These are phyloP conservation scores for Phytophthora tubulina DNA, from an alignment of 352 stramenopile genomes.

Conservation along the genomic window DNA sequence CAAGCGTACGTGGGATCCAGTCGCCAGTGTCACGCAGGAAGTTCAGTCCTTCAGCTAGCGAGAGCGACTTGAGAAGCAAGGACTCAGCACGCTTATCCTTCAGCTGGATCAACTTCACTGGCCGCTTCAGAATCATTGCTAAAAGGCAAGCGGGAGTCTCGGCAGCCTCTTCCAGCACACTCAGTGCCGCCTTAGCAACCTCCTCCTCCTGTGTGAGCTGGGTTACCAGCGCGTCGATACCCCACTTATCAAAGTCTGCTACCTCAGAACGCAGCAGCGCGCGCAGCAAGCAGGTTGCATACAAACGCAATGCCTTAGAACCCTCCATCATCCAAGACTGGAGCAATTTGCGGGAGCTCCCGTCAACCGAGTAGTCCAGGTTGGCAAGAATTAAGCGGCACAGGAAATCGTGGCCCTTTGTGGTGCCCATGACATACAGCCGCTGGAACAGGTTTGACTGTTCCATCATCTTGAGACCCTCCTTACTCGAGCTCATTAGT, in stretches of 20 bases:
- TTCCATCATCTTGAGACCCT: slow-evolving; percentile 93
- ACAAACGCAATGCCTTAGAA: slow-evolving; percentile 86
- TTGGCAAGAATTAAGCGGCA: slow-evolving; percentile 90
- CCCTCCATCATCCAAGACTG: slow-evolving; percentile 91
- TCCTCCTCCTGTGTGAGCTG: slow-evolving; percentile 89
- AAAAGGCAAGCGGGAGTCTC: slow-evolving; percentile 86
- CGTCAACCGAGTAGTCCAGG: slow-evolving; percentile 90
- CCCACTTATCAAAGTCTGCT: slow-evolving; percentile 90
- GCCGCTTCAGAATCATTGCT: slow-evolving; percentile 87
- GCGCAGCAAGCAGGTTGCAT: slow-evolving; percentile 85
- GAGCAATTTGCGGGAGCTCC: slow-evolving; percentile 86
- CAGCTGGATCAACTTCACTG: slow-evolving; percentile 80
- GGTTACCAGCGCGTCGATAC: slow-evolving; percentile 86
- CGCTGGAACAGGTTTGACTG: slow-evolving; percentile 91
- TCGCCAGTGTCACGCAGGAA: slow-evolving; percentile 86
- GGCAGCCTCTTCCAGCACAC: slow-evolving; percentile 87
- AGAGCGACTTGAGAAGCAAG: slow-evolving; percentile 87
- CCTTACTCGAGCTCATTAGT: slow-evolving; percentile 91
- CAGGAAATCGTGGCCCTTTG: slow-evolving; percentile 90
- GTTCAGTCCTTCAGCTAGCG: slow-evolving; percentile 75
- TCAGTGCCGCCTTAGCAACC: slow-evolving; percentile 86
- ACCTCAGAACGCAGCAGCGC: slow-evolving; percentile 87
- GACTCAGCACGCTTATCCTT: slow-evolving; percentile 85
- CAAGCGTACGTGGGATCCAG: slow-evolving; percentile 84
- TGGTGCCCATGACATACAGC: slow-evolving; percentile 88